Evolutionary conservation across 2,329 filamentous ascomycete genomes (phyloP).

Genomic region (Sclerotinia spermophila): DNA sequence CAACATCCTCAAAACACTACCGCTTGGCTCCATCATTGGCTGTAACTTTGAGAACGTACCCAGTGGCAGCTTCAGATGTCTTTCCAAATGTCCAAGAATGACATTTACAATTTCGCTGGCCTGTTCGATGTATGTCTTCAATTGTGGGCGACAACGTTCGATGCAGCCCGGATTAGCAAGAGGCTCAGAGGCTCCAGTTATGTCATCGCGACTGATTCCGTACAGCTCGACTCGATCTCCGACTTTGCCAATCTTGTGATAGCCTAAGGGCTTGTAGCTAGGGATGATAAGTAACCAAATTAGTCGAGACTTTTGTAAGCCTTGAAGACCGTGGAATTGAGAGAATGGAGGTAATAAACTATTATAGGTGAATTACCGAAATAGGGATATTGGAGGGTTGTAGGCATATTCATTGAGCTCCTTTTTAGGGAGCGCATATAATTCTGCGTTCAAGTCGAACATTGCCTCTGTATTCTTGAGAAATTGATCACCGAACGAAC

Average conservation of each 20-base stretch:
- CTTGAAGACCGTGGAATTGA: neutral
- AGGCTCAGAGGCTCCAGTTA: conserved; percentile 11
- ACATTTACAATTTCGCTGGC: neutral
- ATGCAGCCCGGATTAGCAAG: conserved; percentile 6
- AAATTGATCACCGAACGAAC: neutral
- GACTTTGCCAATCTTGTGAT: conserved; percentile 1
- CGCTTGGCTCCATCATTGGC: neutral
- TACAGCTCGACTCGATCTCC: conserved; percentile 11
- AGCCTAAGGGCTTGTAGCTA: conserved; percentile 10
- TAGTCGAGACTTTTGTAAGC: neutral
- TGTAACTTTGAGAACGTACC: neutral
- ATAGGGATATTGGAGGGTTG: conserved; percentile 4
- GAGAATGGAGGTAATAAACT: neutral
- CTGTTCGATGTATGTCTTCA: neutral
- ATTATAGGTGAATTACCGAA: neutral
- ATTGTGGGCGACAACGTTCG: neutral
- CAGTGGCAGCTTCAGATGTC: neutral
- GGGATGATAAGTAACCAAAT: neutral
- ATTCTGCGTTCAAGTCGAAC: conserved; percentile 4
- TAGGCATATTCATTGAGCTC: conserved; percentile 1
- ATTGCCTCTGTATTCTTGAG: neutral
- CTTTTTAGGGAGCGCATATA: neutral
- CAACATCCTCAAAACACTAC: conserved; percentile 2
- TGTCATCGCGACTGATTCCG: conserved; percentile 1
- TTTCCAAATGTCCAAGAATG: conserved; percentile 9